Evolutionary conservation across 2,329 filamentous ascomycete genomes (phyloP).

Genomic region (Gliomastix tumulicola): DNA sequence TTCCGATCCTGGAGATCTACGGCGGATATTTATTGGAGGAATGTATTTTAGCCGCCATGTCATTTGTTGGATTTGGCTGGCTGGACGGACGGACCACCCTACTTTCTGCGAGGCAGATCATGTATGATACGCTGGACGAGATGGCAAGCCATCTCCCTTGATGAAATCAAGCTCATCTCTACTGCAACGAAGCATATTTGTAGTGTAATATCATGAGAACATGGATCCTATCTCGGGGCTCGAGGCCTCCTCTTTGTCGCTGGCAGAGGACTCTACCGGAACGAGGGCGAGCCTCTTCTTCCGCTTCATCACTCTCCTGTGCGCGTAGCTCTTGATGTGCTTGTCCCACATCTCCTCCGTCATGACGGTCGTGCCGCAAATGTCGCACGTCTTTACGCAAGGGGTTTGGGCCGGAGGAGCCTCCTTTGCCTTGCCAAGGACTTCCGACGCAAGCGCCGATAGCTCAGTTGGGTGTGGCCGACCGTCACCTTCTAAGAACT

Average conservation of each 20-base stretch:
- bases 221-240: conserved; percentile 2
- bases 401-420: conserved; percentile 43
- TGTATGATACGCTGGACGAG: too few species aligned
- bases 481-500: conserved; percentile 52
- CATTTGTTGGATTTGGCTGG: too few species aligned
- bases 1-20: too few species aligned
- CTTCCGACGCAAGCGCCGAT: conserved; percentile 40
- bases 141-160: too few species aligned
- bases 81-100: too few species aligned
- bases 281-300: conserved; percentile 29
- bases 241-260: conserved; percentile 2
- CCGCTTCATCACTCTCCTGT: conserved; percentile 23
- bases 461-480: conserved; percentile 44
- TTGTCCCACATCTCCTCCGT: conserved; percentile 42
- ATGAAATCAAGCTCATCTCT: too few species aligned
- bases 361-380: conserved; percentile 60
- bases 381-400: conserved; percentile 58
- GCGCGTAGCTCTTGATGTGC: conserved; percentile 27
- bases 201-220: background rate
- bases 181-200: too few species aligned
- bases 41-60: too few species aligned
- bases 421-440: conserved; percentile 30
- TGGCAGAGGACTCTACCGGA: conserved; percentile 9
- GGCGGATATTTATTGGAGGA: too few species aligned
- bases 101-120: too few species aligned